Evolutionary conservation across 2,329 filamentous ascomycete species (phyloP), one percentile per base, ranked within the genome.

Genomic region (Parastagonospora nodorum): DNA sequence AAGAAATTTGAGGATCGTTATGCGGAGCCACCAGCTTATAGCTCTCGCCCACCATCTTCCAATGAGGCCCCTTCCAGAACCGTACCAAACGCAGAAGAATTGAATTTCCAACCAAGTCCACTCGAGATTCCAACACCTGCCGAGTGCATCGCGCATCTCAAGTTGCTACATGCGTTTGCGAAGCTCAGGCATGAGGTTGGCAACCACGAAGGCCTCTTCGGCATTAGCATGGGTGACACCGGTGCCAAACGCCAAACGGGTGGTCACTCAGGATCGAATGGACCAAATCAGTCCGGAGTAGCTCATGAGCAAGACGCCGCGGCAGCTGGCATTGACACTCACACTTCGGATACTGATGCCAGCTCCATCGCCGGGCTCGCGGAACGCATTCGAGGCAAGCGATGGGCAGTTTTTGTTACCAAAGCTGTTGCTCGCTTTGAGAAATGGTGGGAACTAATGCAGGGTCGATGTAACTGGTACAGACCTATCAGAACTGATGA

Each of bases 101-200:
- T 57, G 3, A 45, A 61, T 29, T 76, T 24, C 78, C 78, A 55
- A 59, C 72, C 15, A 67, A 74, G 36, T 71, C 80, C 10, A 57
- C 46, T 63, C 8, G 61, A 61, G 32, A 49, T 64, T 8, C 80
- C 83, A 1, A 75, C 77, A 1, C 69, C 70, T 5, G 80, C 86
- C 52, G 80, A 84, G 36, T 90, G 87, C 57, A 81, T 90, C 16
- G 87, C 84, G 1, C 90, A 94, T 68, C 79, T 93, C 27, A 90
- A 90, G 68, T 77, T 93, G 0, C 78, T 93, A 1, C 82, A 85
- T 45, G 83, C 85, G 8, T 80, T 93, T 49, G 82, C 89, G 57
- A 79, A 79, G 30, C 74, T 93, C 46, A 87, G 86, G 55, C 84
- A 90, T 51, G 80, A 84, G 14, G 73, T 92, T 14, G 86, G 85